Evolutionary conservation across 2,329 filamentous ascomycete genomes (phyloP), one percentile per base, ranked within the genome.

Genomic region (Claviceps fusiformis): DNA sequence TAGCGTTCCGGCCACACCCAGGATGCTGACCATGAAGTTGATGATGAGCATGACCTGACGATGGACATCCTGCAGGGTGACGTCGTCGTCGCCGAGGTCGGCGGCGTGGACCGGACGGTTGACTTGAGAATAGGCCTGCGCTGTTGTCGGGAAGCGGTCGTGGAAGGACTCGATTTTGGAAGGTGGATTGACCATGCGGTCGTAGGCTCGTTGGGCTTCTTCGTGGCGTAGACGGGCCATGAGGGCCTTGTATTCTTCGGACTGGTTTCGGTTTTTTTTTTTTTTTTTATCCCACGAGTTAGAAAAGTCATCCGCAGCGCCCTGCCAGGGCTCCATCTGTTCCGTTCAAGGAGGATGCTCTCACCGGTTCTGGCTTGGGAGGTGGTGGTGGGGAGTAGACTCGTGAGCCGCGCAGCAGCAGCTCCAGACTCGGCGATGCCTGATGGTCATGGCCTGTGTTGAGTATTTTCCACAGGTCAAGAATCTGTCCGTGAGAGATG

Each of bases 1-100:
- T 39, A 93, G 78, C 8, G 86, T 87, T 2, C 79, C 82, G 3
- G 83, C 86, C 52, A 86, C 87, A 48, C 91, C 88, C 3, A 92
- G 73, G 54, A 96, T 87, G 53, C 89, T 95, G 54, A 95, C 76
- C 44, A 96, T 72, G 52, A 97, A 89, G 68, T 97, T 98, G 63
- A 95, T 77, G 53, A 97, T 89, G 8, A 97, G 75, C 46, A 87
- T 83, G 55, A 93, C 72, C 64, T 93, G 89, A n/a, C 87, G 78
- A 66, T 92, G 86, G 1, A 93, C 76, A 57, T 93, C 87, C 41
- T 80, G 78, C 59, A 83, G 84, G 2, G 82, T 84, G 2, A 86
- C 72, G 2, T 85, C 83, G 58, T 89, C 86, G 59, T 81, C 73
- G 56, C 77, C 76, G 6, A 73, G 63, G 56, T 78, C 78, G 31